Evolutionary conservation across 768 basidiomycete species (phyloP), one percentile per base, ranked within the genome.

Genomic region (Psilocybe azurescens): DNA sequence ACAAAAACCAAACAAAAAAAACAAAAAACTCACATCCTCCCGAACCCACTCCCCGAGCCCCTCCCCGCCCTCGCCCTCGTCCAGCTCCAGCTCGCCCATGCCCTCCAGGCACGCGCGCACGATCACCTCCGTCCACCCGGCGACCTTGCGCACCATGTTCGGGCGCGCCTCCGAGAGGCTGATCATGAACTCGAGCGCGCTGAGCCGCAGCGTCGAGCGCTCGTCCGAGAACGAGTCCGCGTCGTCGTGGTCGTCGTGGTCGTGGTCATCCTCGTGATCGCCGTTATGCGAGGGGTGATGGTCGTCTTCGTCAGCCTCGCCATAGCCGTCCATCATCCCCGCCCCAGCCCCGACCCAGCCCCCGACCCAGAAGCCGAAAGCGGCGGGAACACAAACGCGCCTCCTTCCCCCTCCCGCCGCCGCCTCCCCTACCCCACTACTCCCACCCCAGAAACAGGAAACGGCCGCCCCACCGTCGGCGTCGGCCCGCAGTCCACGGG

Each of bases 171-270:
- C 94, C 30, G 84, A 86, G 16, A 97, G 73, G 11, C 85, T 86
- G 58, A 95, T 80, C 86, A 96, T 89, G 56, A 96, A 86, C 73
- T 96, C 94, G 10, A 95, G 76, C 11, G 92, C 90, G 0, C 87
- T 85, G 57, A 88, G 84, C 9, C 93, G 80, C 32, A 93, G 81
- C 20, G 89, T 88, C 46, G 88, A 83, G 57, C 85, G 82, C 60
- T 90, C 89, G 53, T 94, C 90, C 16, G 84, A 81, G 29, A 24
- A 74, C 75, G 1, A 70, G 70, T 70, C 71, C n/a, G 73, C 77
- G 2, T 70, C 67, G 5, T 70, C 70, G 28, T 82, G 83, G 14
- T 81, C 79, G 46, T 82, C 81, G 3, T 77, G 70, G 3, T 75
- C 75, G 1, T 70, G 70, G 3, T 73, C 74, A 32, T 69, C 70